Evolutionary conservation across 2,329 filamentous ascomycete genomes (phyloP).

Genomic region (Beauveria medogensis): DNA sequence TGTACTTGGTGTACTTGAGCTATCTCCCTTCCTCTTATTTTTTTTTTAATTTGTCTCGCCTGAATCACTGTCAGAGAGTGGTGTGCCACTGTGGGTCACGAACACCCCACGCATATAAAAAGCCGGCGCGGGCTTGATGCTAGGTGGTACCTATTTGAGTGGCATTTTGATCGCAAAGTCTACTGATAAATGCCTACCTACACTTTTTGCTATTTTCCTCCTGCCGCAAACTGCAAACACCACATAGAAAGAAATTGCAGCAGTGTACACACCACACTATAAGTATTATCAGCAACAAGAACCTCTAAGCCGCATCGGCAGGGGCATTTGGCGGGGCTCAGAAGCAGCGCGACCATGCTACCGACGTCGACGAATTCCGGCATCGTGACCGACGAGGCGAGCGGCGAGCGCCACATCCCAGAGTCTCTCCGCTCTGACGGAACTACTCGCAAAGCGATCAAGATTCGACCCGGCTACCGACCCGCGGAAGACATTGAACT

Average conservation of each 20-base stretch:
- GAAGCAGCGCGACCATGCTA: conserved; percentile 30
- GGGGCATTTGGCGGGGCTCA: neutral
- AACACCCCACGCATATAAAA: conserved; percentile 3
- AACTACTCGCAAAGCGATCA: conserved; percentile 86
- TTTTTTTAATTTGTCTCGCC: too few species aligned
- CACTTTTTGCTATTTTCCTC: neutral
- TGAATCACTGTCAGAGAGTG: too few species aligned
- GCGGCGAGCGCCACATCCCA: conserved; percentile 82
- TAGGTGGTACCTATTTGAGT: neutral
- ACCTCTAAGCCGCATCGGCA: neutral
- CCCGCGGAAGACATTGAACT: conserved; percentile 93
- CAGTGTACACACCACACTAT: neutral
- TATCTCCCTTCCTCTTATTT: too few species aligned
- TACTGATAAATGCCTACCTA: neutral
- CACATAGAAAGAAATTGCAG: neutral
- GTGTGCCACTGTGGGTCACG: conserved; percentile 6
- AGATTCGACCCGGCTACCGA: conserved; percentile 84
- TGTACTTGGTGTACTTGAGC: too few species aligned
- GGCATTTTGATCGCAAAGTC: neutral
- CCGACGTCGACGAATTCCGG: conserved; percentile 53
- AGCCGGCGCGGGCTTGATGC: neutral
- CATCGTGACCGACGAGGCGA: conserved; percentile 66
- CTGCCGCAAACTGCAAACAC: neutral
- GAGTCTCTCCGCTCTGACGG: conserved; percentile 81
- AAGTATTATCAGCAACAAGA: neutral